Conservation (phyloP, 1,284 basidiomycete genomes). For the Naganishia liquefaciens region DNA sequence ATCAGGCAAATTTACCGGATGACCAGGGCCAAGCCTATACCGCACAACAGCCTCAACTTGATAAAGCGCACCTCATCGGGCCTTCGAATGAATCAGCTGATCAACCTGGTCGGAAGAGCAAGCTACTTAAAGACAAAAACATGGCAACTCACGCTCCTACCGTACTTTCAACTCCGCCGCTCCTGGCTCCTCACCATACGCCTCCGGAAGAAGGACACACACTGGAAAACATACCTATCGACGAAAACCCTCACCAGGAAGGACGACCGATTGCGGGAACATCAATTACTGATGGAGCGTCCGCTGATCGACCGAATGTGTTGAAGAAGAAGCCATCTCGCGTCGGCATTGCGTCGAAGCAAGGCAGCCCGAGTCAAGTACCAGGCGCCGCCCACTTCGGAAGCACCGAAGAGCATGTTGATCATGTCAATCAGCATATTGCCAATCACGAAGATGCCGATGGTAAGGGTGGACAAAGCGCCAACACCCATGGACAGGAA, state of each 20-base stretch:
- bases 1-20: slow-evolving; percentile 1
- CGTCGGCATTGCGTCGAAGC: background rate
- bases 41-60: background rate
- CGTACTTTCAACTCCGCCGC: slow-evolving; percentile 14
- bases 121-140: background rate
- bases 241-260: no score
- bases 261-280: no score
- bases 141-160: slow-evolving; percentile 2
- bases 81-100: background rate
- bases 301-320: slow-evolving; percentile 13
- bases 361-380: background rate
- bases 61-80: background rate
- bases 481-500: background rate
- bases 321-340: slow-evolving; percentile 27
- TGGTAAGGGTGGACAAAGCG: background rate
- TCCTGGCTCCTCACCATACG: background rate
- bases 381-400: background rate
- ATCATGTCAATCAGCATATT: slow-evolving; percentile 2
- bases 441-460: background rate
- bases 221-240: background rate
- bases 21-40: background rate
- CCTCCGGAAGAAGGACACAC: background rate
- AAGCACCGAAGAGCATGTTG: background rate
- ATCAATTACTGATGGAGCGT: background rate
- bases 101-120: background rate